Percentiles rank a stretch among this genome's conserved stretches.
phyloP scores from a whole-genome alignment of 2,329 filamentous ascomycete genomes.

The Sarocladium oryzae region DNA sequence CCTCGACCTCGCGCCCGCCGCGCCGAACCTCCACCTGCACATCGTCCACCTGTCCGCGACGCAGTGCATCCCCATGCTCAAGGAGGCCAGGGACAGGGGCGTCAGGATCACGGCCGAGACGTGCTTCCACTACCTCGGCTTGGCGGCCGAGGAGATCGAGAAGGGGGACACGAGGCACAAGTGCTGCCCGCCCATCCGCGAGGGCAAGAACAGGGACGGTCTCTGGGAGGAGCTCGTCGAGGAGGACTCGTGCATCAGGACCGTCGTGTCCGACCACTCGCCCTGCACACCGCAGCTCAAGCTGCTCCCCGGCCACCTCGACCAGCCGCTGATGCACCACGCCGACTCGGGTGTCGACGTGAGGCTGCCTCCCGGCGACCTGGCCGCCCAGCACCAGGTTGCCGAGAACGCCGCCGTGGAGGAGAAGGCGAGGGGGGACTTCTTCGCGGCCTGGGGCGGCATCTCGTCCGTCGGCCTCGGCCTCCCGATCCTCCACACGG shows the following conservation, averaged over 20 bases:
- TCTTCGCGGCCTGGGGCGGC: slow-evolving; percentile 94
- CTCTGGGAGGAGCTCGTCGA: slow-evolving; percentile 77
- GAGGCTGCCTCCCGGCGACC: slow-evolving; percentile 24
- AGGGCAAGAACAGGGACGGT: slow-evolving; percentile 71
- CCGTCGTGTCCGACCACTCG: slow-evolving; percentile 91
- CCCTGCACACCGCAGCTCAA: slow-evolving; percentile 95
- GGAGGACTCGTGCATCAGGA: slow-evolving; percentile 74
- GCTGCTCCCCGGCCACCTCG: slow-evolving; percentile 65
- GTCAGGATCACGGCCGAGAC: slow-evolving; percentile 90
- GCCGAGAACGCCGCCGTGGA: neutral
- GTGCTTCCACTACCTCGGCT: slow-evolving; percentile 88
- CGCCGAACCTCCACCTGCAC: slow-evolving; percentile 78
- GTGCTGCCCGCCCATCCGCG: slow-evolving; percentile 88
- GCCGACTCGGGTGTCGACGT: slow-evolving; percentile 49
- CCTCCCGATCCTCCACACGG: slow-evolving; percentile 82
- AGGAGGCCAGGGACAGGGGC: slow-evolving; percentile 63
- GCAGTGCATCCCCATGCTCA: slow-evolving; percentile 76
- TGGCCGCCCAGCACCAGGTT: neutral
- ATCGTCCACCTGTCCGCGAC: slow-evolving; percentile 92
- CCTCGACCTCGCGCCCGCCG: slow-evolving; percentile 69
- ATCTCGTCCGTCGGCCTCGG: slow-evolving; percentile 92
- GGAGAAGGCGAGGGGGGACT: slow-evolving; percentile 60
- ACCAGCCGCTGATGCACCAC: slow-evolving; percentile 34
- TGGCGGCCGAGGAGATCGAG: slow-evolving; percentile 74
- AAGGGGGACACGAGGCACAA: slow-evolving; percentile 89